Base-by-base conservation (phyloP, 1,284 basidiomycete genomes). In the Taiwanofungus camphoratus region DNA sequence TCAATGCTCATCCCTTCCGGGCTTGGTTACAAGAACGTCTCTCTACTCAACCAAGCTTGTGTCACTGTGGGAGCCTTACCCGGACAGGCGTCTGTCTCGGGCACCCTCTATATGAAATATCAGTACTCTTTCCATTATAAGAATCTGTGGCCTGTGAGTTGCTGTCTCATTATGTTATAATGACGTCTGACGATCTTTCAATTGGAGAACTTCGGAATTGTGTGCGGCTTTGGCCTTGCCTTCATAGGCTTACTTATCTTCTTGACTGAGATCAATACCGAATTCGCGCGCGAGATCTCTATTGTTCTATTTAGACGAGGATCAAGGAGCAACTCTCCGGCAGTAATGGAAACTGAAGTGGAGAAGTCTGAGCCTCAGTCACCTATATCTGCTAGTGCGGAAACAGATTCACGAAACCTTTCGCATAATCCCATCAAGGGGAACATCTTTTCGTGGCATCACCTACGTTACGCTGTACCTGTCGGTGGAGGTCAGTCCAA, bases 131-230 rank as follows among this genome's bases (percentile, higher is more conserved):
- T 87, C 61, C 57, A 64, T 20, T 73, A 73, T 41, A 59, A 59
- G n/a, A 64, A 89, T 57, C 57, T 82, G 8, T 90, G 87, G 87
- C 69, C 69, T 59, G 79, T 82, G 50, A 48, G 76, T 69, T 15
- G 15, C n/a, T 27, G n/a, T 22, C 18, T 15, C 5, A 4, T 30
- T 15, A 13, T n/a, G 22, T 29, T 12, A n/a, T 40, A 8, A 21
- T 18, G 19, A 24, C 24, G 5, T 20, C 21, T 36, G 9, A 8
- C 7, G 31, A 33, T 43, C 21, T 4, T 21, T 15, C 33, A 53
- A 58, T 1, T 15, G n/a, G 37, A 72, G 77, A 73, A 79, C 56
- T 67, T 73, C 47, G 79, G 77, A 22, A 74, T 82, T 41, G 53
- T 76, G 33, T 45, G 77, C 31, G 73, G 54, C 0, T 79, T 78